Conservation (phyloP, 1,139 yeast genomes). For the Candida freyschussii region DNA sequence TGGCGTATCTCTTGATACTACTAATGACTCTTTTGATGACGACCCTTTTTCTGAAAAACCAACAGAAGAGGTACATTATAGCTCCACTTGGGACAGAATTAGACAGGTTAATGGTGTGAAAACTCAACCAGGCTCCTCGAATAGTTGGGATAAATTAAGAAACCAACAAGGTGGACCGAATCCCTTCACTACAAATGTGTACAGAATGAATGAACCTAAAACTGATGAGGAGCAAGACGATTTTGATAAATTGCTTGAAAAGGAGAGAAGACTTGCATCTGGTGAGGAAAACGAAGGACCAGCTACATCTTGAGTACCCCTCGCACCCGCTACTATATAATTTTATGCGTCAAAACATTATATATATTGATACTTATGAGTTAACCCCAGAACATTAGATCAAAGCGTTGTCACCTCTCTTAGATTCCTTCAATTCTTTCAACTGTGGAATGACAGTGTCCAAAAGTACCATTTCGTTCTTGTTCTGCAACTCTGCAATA, state of each 20-base stretch:
- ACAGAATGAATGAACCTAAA: conserved; percentile 5
- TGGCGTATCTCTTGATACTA: neutral
- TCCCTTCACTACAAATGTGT: conserved; percentile 15
- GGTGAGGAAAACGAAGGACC: too few species aligned
- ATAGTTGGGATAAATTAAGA: conserved; percentile 20
- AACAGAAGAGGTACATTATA: conserved; percentile 3
- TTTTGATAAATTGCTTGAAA: conserved; percentile 23
- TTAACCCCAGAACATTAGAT: conserved; percentile 6
- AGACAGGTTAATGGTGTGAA: conserved; percentile 17
- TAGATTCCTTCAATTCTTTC: conserved; percentile 55
- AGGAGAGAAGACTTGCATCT: conserved; percentile 18
- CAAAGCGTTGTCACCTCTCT: conserved; percentile 59
- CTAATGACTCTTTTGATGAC: conserved; percentile 10
- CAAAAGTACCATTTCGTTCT: conserved; percentile 75
- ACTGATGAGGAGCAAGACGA: conserved; percentile 10
- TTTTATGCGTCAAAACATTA: neutral
- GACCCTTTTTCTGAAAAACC: conserved; percentile 25
- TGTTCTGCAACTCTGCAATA: conserved; percentile 77
- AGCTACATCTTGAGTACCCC: conserved; percentile 6
- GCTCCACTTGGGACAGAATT: conserved; percentile 25
- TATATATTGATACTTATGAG: neutral
- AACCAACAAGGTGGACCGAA: conserved; percentile 6
- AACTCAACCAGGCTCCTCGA: neutral
- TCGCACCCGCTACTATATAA: too few species aligned
- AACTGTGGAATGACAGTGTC: conserved; percentile 68